Evolutionary conservation across 2,329 filamentous ascomycete species (phyloP), one percentile per base, ranked within the genome.

Genomic region (Cercospora zeina): DNA sequence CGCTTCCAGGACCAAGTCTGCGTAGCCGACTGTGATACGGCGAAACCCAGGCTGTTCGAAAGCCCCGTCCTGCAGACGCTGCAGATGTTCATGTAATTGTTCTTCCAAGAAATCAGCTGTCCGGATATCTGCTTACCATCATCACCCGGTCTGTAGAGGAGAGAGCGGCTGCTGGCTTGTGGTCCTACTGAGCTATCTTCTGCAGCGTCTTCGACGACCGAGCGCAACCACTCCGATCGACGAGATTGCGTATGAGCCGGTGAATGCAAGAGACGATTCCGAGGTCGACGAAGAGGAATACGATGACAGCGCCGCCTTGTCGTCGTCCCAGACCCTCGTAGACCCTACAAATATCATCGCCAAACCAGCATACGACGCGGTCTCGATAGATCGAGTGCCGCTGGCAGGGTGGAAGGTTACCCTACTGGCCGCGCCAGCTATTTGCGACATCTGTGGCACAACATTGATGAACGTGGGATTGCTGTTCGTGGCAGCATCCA

Each of bases 151-250:
- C 11, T 4, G n/a, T 53, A 53, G 49, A 65, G 95, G 95, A 60
- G 95, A 99, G 77, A 89, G 91, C 83, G 93, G 92, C 66, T 96
- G 92, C 80, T 99, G 93, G 93, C 83, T 97, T 13, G 91, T 99
- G 58, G 84, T 97, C 47, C 87, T 89, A 21, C 71, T 84, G 54
- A 87, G 89, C 73, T 81, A 84, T 21, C 77, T 93, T 1, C 90
- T 89, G 76, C 84, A 83, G 65, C 60, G 67, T 4, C 16, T 65
- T 9, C 64, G 65, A 33, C 54, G 24, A 27, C 33, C 61, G 7
- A 69, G 68, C 42, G 65, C 69, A 14, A 64, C 64, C 49, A 67
- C 64, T 3, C 69, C 70, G 27, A 65, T 62, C 31, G 67, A 69
- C 24, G 70, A 71, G 33, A 62, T 65, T 11, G 66, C 61, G 53